Conservation (phyloP, 768 basidiomycete species). For the Kwoniella botswanensis region DNA sequence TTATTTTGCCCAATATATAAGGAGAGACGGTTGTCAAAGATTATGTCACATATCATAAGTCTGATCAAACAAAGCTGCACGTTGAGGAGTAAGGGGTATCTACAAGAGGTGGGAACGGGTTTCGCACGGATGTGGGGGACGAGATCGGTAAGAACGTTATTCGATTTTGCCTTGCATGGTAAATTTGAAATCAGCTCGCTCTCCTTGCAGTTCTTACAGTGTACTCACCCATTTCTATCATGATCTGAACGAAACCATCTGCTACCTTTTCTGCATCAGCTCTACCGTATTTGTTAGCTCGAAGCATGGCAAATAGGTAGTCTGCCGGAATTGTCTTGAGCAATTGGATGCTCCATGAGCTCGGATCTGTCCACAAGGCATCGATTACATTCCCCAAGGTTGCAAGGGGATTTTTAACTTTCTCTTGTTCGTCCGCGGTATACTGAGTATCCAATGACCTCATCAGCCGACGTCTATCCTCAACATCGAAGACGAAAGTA, state of each 20-base stretch:
- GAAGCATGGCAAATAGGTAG: not conserved
- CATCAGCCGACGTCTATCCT: not conserved
- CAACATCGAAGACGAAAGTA: too few species aligned
- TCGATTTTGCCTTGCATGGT: not conserved
- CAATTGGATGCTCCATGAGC: not conserved
- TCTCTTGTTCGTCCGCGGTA: not conserved
- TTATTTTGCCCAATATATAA: too few species aligned
- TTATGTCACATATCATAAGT: too few species aligned
- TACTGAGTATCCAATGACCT: not conserved
- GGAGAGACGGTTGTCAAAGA: too few species aligned
- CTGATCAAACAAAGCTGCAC: too few species aligned
- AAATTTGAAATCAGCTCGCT: not conserved
- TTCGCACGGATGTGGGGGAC: too few species aligned
- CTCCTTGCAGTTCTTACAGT: not conserved
- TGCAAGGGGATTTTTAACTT: not conserved
- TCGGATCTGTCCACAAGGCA: not conserved
- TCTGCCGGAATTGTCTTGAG: not conserved
- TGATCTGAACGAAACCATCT: not conserved
- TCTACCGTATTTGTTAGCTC: not conserved
- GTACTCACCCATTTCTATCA: slow-evolving; percentile 1
- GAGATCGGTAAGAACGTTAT: too few species aligned
- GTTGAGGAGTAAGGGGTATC: too few species aligned
- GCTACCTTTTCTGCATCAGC: not conserved
- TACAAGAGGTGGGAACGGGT: too few species aligned
- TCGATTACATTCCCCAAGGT: not conserved